A percentile compares a stretch with the other conserved stretches of the same genome.
Evolutionary conservation across 2,329 filamentous ascomycete genomes (phyloP).

Genomic region (Trichoderma cornu-damae): DNA sequence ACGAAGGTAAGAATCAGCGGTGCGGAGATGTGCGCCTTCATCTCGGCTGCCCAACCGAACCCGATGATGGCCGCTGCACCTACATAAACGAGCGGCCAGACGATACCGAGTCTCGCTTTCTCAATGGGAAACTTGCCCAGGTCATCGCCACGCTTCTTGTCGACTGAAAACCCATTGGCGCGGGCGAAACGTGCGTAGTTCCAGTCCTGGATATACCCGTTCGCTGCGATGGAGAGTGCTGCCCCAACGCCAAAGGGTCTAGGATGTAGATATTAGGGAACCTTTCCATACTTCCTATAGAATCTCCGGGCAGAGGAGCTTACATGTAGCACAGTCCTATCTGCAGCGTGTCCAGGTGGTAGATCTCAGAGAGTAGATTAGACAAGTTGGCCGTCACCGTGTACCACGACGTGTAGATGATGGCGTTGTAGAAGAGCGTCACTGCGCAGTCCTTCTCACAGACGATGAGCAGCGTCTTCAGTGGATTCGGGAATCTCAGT

Average conservation of each 20-base stretch:
- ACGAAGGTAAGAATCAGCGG: slow-evolving; percentile 9
- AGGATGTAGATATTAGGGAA: neutral
- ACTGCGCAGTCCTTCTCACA: neutral
- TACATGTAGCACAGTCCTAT: slow-evolving; percentile 5
- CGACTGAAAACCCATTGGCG: neutral
- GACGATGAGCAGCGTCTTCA: neutral
- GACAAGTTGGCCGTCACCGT: neutral
- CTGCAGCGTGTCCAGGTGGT: neutral
- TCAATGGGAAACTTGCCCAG: neutral
- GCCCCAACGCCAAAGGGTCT: slow-evolving; percentile 6
- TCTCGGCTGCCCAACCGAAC: slow-evolving; percentile 1
- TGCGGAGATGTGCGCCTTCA: neutral
- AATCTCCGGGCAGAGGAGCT: neutral
- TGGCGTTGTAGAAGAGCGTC: neutral
- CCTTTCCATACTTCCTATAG: too few relatives aligned
- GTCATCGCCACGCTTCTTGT: slow-evolving; percentile 9
- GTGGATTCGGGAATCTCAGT: neutral
- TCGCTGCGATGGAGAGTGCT: neutral
- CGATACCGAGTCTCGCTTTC: neutral
- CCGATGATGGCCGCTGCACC: neutral
- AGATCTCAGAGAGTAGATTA: neutral
- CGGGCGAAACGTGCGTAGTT: neutral
- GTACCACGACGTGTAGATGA: neutral
- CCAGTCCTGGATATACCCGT: slow-evolving; percentile 6
- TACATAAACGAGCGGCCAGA: slow-evolving; percentile 7